These are phyloP conservation scores for Cephaloascus fragrans DNA, from an alignment of 805 yeast genomes.

Conservation along the genomic window DNA sequence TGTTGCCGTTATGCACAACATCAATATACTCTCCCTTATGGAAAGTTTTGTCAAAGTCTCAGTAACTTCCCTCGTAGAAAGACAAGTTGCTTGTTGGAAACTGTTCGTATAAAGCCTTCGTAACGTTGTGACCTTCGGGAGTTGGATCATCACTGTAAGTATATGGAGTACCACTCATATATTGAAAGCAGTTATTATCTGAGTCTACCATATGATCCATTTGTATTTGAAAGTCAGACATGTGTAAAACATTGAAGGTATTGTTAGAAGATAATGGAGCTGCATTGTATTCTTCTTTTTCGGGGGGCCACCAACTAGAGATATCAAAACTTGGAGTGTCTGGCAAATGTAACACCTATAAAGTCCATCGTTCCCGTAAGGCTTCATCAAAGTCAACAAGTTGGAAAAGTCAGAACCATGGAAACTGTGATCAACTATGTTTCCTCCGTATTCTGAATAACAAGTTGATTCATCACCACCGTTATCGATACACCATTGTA, in stretches of 20 bases:
- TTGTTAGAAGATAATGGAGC: background rate
- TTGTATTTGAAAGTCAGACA: background rate
- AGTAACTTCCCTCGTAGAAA: no score
- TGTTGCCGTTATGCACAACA: slow-evolving; percentile 6
- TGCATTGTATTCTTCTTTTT: background rate
- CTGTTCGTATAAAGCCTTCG: no score
- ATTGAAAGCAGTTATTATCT: background rate
- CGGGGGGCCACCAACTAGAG: background rate
- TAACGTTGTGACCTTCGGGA: background rate
- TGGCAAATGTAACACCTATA: background rate
- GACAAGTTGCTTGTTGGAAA: no score
- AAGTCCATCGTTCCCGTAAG: background rate
- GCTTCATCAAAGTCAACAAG: background rate
- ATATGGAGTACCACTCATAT: background rate
- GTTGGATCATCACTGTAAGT: background rate
- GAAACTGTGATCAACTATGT: background rate
- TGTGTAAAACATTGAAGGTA: background rate
- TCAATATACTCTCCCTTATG: slow-evolving; percentile 24
- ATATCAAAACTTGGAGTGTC: background rate
- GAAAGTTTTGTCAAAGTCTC: slow-evolving; percentile 12
- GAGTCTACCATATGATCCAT: background rate
- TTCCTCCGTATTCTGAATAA: background rate
- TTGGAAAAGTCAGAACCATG: background rate
- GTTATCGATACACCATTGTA: background rate
- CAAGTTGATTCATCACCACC: background rate